These are phyloP conservation scores for Scheffersomyces stipitis DNA, from an alignment of 805 yeast species.

Conservation along the genomic window DNA sequence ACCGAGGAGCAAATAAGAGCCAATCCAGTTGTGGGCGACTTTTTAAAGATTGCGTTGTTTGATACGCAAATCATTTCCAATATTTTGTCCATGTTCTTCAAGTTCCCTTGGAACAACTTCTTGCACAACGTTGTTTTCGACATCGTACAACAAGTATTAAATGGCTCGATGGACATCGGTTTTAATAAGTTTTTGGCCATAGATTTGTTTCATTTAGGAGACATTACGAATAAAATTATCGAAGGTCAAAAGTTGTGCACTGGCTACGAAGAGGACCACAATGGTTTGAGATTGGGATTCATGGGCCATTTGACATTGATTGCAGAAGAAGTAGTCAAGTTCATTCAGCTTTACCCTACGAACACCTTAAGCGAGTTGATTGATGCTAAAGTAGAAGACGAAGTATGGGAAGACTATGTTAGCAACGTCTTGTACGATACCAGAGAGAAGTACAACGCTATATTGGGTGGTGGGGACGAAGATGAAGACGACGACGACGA, in stretches of 20 bases:
- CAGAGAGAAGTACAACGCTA: conserved; percentile 90
- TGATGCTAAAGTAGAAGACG: conserved; percentile 38
- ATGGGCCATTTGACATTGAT: conserved; percentile 33
- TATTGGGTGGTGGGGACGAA: conserved; percentile 76
- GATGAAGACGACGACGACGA: conserved; percentile 34
- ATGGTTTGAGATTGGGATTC: conserved; percentile 28
- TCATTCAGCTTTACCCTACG: conserved; percentile 33
- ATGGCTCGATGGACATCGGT: conserved; percentile 51
- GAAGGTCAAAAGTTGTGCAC: conserved; percentile 44
- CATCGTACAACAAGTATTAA: conserved; percentile 46
- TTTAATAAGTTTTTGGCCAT: conserved; percentile 46
- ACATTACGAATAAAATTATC: conserved; percentile 41
- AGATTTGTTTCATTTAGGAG: conserved; percentile 58
- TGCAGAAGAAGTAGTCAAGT: conserved; percentile 32
- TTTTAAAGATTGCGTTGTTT: conserved; percentile 38
- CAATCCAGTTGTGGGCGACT: conserved; percentile 46
- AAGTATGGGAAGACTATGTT: conserved; percentile 79
- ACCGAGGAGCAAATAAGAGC: conserved; percentile 43
- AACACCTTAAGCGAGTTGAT: conserved; percentile 36
- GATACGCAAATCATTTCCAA: conserved; percentile 45
- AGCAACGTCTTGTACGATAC: conserved; percentile 81
- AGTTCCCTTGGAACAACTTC: conserved; percentile 49
- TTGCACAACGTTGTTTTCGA: conserved; percentile 49
- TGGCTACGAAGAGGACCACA: conserved; percentile 24
- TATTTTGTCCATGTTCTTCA: conserved; percentile 44